These are phyloP conservation scores for Arachnomyces sp. DNA, from an alignment of 2,329 filamentous ascomycete species.

Conservation along the genomic window DNA sequence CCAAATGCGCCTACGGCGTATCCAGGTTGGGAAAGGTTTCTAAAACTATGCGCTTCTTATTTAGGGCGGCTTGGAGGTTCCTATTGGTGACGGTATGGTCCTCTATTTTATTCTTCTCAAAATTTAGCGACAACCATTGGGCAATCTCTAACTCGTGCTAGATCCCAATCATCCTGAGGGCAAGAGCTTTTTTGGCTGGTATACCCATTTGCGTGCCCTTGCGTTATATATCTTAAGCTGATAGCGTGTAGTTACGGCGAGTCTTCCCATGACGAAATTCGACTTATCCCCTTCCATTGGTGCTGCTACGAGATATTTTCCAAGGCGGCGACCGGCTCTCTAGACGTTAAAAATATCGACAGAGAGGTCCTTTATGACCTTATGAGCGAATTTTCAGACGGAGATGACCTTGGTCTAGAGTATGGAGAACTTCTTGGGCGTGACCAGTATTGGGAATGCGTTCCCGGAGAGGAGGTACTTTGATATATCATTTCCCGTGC, in stretches of 20 bases:
- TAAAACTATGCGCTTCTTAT: too few relatives aligned
- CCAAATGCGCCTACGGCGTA: too few relatives aligned
- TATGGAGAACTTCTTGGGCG: neutral
- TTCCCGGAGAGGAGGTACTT: constrained; percentile 3
- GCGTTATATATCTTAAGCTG: neutral
- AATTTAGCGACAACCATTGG: neutral
- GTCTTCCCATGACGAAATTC: neutral
- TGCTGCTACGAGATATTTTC: neutral
- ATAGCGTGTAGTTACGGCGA: neutral
- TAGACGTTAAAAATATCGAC: neutral
- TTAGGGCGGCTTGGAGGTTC: too few relatives aligned
- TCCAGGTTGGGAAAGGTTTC: too few relatives aligned
- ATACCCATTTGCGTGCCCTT: neutral
- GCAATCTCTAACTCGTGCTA: neutral
- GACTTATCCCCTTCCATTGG: constrained; percentile 1
- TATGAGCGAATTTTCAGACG: neutral
- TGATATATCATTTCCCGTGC: neutral
- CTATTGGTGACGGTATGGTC: too few relatives aligned
- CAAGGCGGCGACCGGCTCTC: neutral
- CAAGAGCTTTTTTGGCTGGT: neutral
- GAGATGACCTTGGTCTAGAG: neutral
- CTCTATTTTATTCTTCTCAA: too few relatives aligned
- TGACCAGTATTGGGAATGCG: neutral
- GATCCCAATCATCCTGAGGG: neutral
- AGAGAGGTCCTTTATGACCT: neutral